These are phyloP conservation scores for Rhizoclosmatium globosum DNA, from an alignment of 192 early-diverging fungal genomes.

Conservation along the genomic window DNA sequence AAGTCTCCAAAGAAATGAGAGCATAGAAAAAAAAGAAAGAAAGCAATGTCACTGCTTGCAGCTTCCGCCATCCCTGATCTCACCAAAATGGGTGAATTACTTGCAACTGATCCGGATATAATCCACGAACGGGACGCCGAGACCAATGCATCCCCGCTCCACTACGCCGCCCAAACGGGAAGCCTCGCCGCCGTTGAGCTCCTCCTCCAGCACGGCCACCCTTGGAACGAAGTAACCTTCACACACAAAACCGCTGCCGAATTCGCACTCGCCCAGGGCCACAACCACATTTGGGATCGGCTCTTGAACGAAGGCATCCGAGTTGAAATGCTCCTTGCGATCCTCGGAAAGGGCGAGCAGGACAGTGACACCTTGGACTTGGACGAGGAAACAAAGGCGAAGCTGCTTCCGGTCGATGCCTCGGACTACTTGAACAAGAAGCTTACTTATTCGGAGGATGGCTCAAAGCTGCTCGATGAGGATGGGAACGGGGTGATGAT, in stretches of 20 bases:
- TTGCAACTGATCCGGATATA: not conserved
- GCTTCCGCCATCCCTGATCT: not conserved
- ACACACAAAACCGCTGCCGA: conserved; percentile 84
- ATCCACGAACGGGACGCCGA: conserved; percentile 5
- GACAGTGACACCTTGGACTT: conserved; percentile 31
- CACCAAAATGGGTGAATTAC: not conserved
- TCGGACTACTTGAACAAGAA: conserved; percentile 79
- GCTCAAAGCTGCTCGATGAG: conserved; percentile 74
- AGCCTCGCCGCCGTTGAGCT: conserved; percentile 29
- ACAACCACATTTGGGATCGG: conserved; percentile 73
- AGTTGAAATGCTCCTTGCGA: conserved; percentile 66
- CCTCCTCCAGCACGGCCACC: conserved; percentile 61
- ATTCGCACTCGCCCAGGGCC: conserved; percentile 74
- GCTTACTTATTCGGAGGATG: conserved; percentile 74
- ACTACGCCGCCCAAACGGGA: conserved; percentile 36
- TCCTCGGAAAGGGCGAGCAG: conserved; percentile 33
- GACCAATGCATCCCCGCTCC: conserved; percentile 25
- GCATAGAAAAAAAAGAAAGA: conserved; percentile 5
- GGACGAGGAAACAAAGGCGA: conserved; percentile 51
- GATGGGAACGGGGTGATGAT: conserved; percentile 97
- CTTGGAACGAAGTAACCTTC: conserved; percentile 86
- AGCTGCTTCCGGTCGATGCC: conserved; percentile 2
- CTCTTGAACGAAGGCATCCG: conserved; percentile 88
- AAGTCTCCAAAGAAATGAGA: not conserved
- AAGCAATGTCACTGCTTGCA: not conserved